These are phyloP conservation scores for Oryza australiensis DNA, from an alignment of 176 grass and related monocot genomes.

Conservation along the genomic window DNA sequence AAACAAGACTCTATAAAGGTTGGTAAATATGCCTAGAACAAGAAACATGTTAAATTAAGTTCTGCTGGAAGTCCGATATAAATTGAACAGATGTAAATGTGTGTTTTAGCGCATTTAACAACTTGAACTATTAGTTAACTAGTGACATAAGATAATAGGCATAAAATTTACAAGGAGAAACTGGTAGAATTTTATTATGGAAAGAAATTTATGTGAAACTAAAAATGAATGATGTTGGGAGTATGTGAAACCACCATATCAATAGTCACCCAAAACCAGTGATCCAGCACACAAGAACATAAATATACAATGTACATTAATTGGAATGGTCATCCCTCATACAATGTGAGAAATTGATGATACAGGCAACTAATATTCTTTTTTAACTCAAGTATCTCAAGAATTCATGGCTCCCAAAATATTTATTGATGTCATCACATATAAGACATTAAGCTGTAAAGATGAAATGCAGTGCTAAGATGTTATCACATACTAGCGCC, in stretches of 20 bases:
- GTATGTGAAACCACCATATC: not conserved
- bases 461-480: not conserved
- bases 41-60: not conserved
- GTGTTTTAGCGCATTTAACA: not conserved
- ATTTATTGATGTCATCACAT: conserved; percentile 5
- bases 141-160: not conserved
- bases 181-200: not conserved
- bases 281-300: not conserved
- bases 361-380: not conserved
- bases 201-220: not conserved
- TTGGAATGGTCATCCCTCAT: not conserved
- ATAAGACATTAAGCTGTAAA: not conserved
- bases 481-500: not conserved
- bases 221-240: not conserved
- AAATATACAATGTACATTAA: not conserved
- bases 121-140: not conserved
- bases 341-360: not conserved
- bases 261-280: conserved; percentile 4
- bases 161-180: not conserved
- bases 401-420: conserved; percentile 7
- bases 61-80: not conserved
- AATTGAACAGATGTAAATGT: not conserved
- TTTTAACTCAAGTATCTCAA: not conserved
- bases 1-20: not conserved
- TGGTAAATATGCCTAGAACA: not conserved